A percentile compares a stretch with the other conserved stretches of the same genome.
These are phyloP conservation scores for Myxozyma nipponensis DNA, from an alignment of 805 yeast genomes.

Conservation along the genomic window DNA sequence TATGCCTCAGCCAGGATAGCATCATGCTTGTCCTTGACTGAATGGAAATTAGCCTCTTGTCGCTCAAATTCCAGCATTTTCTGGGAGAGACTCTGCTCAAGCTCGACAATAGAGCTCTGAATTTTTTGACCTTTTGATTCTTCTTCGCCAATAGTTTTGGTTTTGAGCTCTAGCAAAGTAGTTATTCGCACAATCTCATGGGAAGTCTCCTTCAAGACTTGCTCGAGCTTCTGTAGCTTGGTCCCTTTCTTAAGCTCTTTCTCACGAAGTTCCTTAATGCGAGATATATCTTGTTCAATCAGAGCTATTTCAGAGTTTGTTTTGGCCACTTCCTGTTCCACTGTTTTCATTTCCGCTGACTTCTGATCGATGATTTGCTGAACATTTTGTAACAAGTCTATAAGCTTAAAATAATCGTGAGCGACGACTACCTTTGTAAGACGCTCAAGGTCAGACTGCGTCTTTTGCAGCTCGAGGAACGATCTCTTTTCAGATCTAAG, in stretches of 20 bases:
- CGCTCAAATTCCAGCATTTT: conserved; percentile 41
- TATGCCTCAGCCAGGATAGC: conserved; percentile 47
- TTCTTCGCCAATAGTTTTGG: conserved; percentile 58
- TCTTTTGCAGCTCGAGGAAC: conserved; percentile 80
- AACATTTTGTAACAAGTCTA: conserved; percentile 13
- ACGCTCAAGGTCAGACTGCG: conserved; percentile 75
- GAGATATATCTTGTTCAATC: conserved; percentile 58
- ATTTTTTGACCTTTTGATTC: conserved; percentile 38
- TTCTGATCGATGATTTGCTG: conserved; percentile 10
- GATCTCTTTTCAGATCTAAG: conserved; percentile 75
- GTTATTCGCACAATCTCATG: conserved; percentile 64
- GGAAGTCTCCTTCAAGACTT: conserved; percentile 50
- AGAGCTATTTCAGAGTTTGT: conserved; percentile 48
- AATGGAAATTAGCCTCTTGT: conserved; percentile 46
- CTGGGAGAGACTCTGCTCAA: conserved; percentile 27
- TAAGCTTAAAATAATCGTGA: conserved; percentile 58
- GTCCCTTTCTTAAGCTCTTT: conserved; percentile 60
- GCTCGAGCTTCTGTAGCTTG: conserved; percentile 56
- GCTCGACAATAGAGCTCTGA: conserved; percentile 37
- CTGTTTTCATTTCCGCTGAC: conserved; percentile 6
- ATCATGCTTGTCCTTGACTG: conserved; percentile 45
- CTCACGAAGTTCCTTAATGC: conserved; percentile 51
- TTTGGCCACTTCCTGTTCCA: conserved; percentile 7
- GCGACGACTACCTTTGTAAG: conserved; percentile 71
- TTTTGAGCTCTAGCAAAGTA: conserved; percentile 58